phyloP scores from a whole-genome alignment of 1,284 basidiomycete genomes.

The Pyrrhoderma lamaoense region DNA sequence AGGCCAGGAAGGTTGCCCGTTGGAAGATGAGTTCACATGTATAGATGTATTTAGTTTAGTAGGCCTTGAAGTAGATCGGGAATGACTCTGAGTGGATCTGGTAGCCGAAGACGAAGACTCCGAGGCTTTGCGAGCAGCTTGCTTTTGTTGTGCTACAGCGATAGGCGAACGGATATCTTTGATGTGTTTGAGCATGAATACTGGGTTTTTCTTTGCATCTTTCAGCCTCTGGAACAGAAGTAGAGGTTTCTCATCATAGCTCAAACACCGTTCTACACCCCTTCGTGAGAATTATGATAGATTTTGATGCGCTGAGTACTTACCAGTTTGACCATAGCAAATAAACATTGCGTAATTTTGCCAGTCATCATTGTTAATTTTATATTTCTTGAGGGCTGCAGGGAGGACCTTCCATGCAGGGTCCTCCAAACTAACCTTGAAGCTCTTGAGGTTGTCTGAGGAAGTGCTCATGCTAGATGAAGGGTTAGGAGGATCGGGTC shows the following conservation, averaged over 20 bases:
- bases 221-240: conserved; percentile 96
- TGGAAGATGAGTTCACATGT: conserved; percentile 40
- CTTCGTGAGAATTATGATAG: neutral
- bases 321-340: conserved; percentile 88
- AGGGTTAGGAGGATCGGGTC: conserved; percentile 19
- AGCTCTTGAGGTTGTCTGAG: conserved; percentile 75
- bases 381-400: conserved; percentile 97
- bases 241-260: conserved; percentile 96
- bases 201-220: conserved; percentile 94
- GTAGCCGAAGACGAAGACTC: conserved; percentile 27
- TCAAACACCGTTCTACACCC: conserved; percentile 82
- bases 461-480: conserved; percentile 29
- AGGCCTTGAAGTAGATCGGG: conserved; percentile 13
- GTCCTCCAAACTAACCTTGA: conserved; percentile 90
- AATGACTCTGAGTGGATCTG: conserved; percentile 11
- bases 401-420: conserved; percentile 98
- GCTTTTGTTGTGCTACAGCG: conserved; percentile 90
- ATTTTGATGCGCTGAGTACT: conserved; percentile 8
- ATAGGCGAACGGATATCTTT: conserved; percentile 97
- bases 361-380: conserved; percentile 98
- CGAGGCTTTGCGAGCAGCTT: conserved; percentile 73
- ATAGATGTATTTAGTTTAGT: conserved; percentile 23
- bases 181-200: conserved; percentile 98
- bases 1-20: conserved; percentile 63
- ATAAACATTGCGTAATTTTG: conserved; percentile 99